Percentiles rank a stretch among this genome's conserved stretches.
Evolutionary conservation across 2,329 filamentous ascomycete genomes (phyloP).

Genomic region (Neonectria faginata): DNA sequence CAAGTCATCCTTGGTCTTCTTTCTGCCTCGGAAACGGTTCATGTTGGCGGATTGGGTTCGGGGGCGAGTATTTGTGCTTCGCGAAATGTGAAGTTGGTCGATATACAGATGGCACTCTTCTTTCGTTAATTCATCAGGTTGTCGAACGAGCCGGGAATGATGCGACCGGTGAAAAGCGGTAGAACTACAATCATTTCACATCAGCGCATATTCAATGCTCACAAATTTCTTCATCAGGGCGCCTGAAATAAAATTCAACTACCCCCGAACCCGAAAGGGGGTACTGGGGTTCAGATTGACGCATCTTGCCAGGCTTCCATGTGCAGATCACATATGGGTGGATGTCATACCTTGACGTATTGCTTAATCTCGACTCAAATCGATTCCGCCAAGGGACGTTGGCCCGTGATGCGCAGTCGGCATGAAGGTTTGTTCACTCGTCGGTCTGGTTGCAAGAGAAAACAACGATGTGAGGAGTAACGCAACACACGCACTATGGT

Average conservation of each 20-base stretch:
- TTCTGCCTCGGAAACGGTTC: slow-evolving; percentile 83
- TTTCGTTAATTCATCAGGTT: slow-evolving; percentile 41
- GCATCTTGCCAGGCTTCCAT: background rate
- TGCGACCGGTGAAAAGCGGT: background rate
- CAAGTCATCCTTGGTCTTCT: slow-evolving; percentile 72
- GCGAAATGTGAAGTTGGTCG: slow-evolving; percentile 6
- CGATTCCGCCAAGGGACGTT: slow-evolving; percentile 2
- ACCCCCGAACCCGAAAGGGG: background rate
- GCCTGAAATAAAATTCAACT: background rate
- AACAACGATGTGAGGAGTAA: slow-evolving; percentile 18
- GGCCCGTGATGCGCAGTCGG: slow-evolving; percentile 20
- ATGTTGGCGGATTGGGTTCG: slow-evolving; percentile 56
- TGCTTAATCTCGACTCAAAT: slow-evolving; percentile 20
- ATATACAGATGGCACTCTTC: slow-evolving; percentile 12
- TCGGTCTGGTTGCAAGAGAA: background rate
- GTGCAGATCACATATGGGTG: background rate
- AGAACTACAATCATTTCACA: background rate
- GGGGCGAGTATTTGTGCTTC: slow-evolving; percentile 4
- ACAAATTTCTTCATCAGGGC: background rate
- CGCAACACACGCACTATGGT: slow-evolving; percentile 20
- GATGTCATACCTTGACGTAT: slow-evolving; percentile 35
- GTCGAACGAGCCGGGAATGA: background rate
- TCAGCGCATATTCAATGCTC: background rate
- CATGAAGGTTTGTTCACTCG: slow-evolving; percentile 18
- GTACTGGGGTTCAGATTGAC: background rate